Evolutionary conservation across 768 basidiomycete species (phyloP).

Genomic region (Boletus subparvulus): DNA sequence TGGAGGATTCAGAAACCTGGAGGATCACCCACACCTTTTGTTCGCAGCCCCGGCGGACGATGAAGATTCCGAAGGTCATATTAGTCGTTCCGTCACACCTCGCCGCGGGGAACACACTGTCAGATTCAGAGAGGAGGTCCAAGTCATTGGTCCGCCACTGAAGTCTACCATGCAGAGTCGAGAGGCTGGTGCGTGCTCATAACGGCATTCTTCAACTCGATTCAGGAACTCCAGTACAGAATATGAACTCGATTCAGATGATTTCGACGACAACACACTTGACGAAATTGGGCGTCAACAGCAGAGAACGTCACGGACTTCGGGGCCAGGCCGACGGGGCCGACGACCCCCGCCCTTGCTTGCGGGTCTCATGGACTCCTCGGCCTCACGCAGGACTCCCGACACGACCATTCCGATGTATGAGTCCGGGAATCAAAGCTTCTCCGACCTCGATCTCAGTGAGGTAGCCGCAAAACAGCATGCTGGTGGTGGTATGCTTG

Average conservation of each 20-base stretch:
- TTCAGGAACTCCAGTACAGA: constrained; percentile 43
- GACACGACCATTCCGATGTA: constrained; percentile 56
- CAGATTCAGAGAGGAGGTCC: constrained; percentile 66
- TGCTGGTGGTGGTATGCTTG: constrained; percentile 71
- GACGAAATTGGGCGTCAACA: constrained; percentile 33
- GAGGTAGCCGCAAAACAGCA: constrained; percentile 64
- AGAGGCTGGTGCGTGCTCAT: constrained; percentile 68
- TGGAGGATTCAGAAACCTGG: constrained; percentile 17
- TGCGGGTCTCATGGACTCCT: constrained; percentile 71
- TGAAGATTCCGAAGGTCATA: constrained; percentile 46
- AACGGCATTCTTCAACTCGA: not conserved
- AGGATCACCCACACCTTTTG: constrained; percentile 36
- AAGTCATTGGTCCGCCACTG: constrained; percentile 65
- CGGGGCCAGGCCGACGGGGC: constrained; percentile 37
- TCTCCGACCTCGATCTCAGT: constrained; percentile 53
- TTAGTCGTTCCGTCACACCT: constrained; percentile 34
- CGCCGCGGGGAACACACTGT: constrained; percentile 48
- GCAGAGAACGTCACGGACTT: constrained; percentile 19
- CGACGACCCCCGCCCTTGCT: constrained; percentile 74
- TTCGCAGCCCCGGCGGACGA: constrained; percentile 58
- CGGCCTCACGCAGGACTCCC: constrained; percentile 51
- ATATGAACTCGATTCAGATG: constrained; percentile 83
- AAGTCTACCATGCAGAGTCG: constrained; percentile 75
- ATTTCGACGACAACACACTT: constrained; percentile 57
- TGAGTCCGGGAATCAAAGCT: constrained; percentile 33